These are phyloP conservation scores for Apiotrichum akiyoshidainum DNA, from an alignment of 1,284 basidiomycete genomes.

Conservation along the genomic window DNA sequence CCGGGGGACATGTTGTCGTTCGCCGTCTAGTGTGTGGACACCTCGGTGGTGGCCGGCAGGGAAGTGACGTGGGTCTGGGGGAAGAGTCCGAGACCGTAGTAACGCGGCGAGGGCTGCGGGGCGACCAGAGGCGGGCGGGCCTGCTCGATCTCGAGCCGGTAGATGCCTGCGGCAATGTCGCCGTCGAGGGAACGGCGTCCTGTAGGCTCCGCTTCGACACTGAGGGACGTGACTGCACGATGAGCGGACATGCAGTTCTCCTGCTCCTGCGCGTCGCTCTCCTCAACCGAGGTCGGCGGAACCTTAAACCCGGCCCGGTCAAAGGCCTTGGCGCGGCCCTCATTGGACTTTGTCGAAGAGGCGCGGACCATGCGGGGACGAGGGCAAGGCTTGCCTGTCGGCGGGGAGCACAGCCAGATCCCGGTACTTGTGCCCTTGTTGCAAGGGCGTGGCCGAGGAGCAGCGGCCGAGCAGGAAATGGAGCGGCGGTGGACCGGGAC, in stretches of 20 bases:
- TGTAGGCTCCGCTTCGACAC: background rate
- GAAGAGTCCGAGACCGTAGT: background rate
- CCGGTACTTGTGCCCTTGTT: background rate
- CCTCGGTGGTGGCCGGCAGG: too few relatives aligned
- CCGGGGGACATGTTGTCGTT: too few relatives aligned
- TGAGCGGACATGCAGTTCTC: background rate
- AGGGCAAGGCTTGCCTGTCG: background rate
- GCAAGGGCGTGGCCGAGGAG: background rate
- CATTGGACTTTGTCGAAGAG: background rate
- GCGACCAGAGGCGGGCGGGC: too few relatives aligned
- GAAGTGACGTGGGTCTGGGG: background rate
- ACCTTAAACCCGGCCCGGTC: background rate
- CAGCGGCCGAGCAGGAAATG: background rate
- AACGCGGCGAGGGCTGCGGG: too few relatives aligned
- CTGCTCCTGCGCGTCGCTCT: background rate
- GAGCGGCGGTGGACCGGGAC: background rate
- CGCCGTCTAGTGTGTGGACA: background rate
- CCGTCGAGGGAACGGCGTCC: background rate
- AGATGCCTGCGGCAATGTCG: background rate
- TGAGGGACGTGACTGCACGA: background rate
- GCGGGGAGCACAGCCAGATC: constrained; percentile 1
- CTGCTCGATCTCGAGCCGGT: background rate
- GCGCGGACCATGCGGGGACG: background rate
- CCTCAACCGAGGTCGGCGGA: too few relatives aligned
- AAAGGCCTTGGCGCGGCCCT: background rate